Base-by-base conservation (phyloP, 495 filamentous ascomycete genomes). In the Neurospora pannonica region DNA sequence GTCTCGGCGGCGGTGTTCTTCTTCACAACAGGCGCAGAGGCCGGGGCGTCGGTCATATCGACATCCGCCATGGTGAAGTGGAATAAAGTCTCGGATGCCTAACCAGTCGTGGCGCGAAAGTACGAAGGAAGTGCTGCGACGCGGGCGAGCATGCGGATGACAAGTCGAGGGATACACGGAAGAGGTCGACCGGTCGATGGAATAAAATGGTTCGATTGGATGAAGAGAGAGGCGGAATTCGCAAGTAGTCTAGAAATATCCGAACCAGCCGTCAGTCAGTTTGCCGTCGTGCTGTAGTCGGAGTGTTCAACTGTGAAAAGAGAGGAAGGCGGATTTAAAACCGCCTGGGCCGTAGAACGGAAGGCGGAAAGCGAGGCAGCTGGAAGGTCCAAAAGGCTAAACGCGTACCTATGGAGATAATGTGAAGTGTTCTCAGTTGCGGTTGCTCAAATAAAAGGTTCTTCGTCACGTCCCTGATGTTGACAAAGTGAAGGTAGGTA, bases 11-110 rank as follows among this genome's bases (percentile, higher is more conserved):
- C 70, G 13, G 78, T 77, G 15, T 87, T 88, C 81, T 92, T 93
- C 79, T 88, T 87, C 60, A 89, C 89, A 60, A 81, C 82, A 11
- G 79, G 77, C 40, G 85, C 82, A 36, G 89, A 79, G 36, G 86
- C 84, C n/a, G 90, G 87, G 46, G 91, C 93, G 84, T 99, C 96
- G 71, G 93, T 91, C 97, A 98, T 98, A 77, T 98, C 94, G 62
- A 98, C 92, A 84, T 99, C 97, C 73, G 95, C 93, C 96, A 99
- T 99, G 40, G 54, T 75, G n/a, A 60, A 28, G 21, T 28, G 15
- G 21, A 60, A 60, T 31, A 15, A 60, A 24, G 48, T 28, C 11
- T 28, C 48, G 21, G 48, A 24, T 60, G 11, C 11, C 28, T 67
- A 67, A 36, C 15, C 15, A 28, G 28, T 36, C 24, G 54, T 67